Base-by-base conservation (phyloP, 352 stramenopile genomes). In the Globisporangium ultimum region DNA sequence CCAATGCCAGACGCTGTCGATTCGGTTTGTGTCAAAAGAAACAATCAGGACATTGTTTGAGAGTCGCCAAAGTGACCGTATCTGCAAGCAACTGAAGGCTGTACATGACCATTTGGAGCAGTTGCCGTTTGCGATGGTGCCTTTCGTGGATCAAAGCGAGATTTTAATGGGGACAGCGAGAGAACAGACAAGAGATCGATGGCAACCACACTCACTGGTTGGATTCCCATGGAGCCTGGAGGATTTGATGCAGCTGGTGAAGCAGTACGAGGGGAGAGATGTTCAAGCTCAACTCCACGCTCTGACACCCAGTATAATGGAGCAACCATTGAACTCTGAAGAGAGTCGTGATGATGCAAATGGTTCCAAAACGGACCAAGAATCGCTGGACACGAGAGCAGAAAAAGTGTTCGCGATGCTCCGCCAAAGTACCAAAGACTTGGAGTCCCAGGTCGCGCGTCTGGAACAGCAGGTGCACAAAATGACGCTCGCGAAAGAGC, bases 371-470 rank as follows among this genome's bases (percentile, higher is more conserved):
- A 1, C 20, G 52, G 17, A 52, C 22, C 7, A 34, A 17, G 28
- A n/a, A 1, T 71, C 70, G 8, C 50, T 81, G 24, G 60, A 68
- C 17, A 42, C 41, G 3, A 67, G 68, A 15, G 69, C 69, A 6
- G 54, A 52, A 28, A 58, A 52, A 2, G 66, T 74, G 8, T 77
- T 77, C 49, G 63, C 66, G 11, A 54, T 60, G 66, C 66, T 77
- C 14, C 62, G 61, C 0, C 47, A 67, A 18, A 70, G 56, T 2
- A 68, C 63, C 5, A 45, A 67, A 18, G 54, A 62, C 2, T 45
- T 77, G 20, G 59, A 74, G 32, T 43, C 52, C 6, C 69, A 81
- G 52, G 70, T 81, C 2, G 49, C 62, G 1, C 55, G 56, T 9
- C 53, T 81, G 0, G 66, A 74, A 36, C 24, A 50, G 13, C 63